Conservation (phyloP, 345 rosid species). For the Arabidopsis suecica region DNA sequence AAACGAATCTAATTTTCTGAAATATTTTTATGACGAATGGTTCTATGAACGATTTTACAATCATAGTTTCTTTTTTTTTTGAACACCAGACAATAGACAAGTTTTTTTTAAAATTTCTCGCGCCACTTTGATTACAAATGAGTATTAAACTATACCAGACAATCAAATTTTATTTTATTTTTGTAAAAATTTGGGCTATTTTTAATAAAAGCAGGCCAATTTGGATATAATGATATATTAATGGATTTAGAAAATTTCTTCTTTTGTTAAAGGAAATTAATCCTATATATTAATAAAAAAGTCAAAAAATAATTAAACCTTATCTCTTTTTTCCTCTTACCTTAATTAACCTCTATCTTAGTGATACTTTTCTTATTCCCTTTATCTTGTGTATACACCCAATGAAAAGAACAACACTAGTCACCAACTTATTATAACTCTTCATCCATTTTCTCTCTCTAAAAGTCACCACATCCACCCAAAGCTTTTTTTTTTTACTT, state of each 20-base stretch:
- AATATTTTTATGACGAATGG: too few species aligned
- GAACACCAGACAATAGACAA: too few species aligned
- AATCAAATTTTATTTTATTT: neutral
- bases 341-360: neutral
- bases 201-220: neutral
- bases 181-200: neutral
- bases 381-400: conserved; percentile 35
- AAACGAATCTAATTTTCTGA: too few species aligned
- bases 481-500: conserved; percentile 20
- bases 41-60: too few species aligned
- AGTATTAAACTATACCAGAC: neutral
- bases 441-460: conserved; percentile 44
- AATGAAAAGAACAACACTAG: conserved; percentile 38
- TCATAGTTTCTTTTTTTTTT: too few species aligned
- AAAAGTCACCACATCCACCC: conserved; percentile 26
- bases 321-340: neutral
- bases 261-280: neutral
- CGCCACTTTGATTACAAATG: neutral
- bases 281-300: neutral
- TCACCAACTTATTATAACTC: conserved; percentile 42
- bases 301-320: neutral
- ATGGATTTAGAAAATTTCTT: neutral
- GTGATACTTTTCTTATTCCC: conserved; percentile 5
- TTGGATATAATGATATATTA: neutral
- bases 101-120: neutral